Percentiles rank a stretch among this genome's conserved stretches.
Evolutionary conservation across 2,329 filamentous ascomycete genomes (phyloP).

Genomic region (Penicillium sp.): DNA sequence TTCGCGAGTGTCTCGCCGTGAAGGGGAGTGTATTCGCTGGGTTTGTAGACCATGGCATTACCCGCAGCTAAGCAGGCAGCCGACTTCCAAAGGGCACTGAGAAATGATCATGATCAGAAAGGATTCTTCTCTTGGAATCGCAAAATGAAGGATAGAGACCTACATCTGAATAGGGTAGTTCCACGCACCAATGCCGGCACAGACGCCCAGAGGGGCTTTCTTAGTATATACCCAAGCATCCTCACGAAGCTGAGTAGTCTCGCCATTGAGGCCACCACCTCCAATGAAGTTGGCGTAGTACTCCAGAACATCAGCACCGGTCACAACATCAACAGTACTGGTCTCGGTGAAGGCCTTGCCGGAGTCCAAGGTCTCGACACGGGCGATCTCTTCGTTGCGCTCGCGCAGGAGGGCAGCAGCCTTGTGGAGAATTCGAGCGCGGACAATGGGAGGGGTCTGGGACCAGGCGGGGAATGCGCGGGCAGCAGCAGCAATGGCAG

Average conservation of each 20-base stretch:
- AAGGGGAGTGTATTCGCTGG: constrained; percentile 82
- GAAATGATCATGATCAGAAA: constrained; percentile 9
- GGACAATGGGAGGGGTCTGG: constrained; percentile 67
- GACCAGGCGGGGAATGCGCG: constrained; percentile 75
- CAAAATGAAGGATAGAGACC: constrained; percentile 10
- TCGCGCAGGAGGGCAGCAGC: constrained; percentile 70
- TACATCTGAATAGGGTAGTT: constrained; percentile 86
- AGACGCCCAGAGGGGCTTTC: constrained; percentile 78
- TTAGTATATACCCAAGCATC: constrained; percentile 80
- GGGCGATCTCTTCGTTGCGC: constrained; percentile 75
- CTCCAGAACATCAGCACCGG: constrained; percentile 79
- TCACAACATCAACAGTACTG: constrained; percentile 75
- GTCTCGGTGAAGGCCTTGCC: constrained; percentile 85
- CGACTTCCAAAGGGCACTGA: constrained; percentile 75
- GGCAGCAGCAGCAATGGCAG: constrained; percentile 67
- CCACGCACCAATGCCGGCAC: constrained; percentile 84
- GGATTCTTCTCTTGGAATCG: background rate
- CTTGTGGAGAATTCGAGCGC: constrained; percentile 72
- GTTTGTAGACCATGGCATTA: constrained; percentile 89
- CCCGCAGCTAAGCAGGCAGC: constrained; percentile 80
- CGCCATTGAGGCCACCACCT: constrained; percentile 74
- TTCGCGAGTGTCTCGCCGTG: constrained; percentile 72
- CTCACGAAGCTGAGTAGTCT: constrained; percentile 69
- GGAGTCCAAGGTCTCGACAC: constrained; percentile 77
- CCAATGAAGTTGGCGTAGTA: constrained; percentile 80